Evolutionary conservation across 176 grass and related monocot genomes (phyloP).

Genomic region (Pontederia crassipes): DNA sequence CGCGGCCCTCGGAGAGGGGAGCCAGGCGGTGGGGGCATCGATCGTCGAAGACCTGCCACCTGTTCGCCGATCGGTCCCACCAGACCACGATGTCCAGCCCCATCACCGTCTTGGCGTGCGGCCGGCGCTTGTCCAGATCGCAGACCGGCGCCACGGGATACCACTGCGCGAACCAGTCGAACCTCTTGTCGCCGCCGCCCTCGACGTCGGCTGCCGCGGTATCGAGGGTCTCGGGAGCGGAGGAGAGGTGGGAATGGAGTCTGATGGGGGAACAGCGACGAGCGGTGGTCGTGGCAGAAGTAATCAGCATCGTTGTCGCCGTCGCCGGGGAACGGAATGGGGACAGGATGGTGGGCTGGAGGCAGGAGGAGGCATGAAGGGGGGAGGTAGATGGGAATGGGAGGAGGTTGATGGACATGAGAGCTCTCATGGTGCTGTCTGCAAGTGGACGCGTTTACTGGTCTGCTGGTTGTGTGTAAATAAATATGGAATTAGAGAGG

Average conservation of each 20-base stretch:
- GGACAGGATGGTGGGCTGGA: background rate
- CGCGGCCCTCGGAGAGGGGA: conserved; percentile 78
- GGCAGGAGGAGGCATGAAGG: background rate
- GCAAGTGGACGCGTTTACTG: no score
- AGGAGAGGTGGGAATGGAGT: background rate
- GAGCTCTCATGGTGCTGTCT: no score
- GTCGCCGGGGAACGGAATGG: no score
- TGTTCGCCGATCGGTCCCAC: conserved; percentile 45
- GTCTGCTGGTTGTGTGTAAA: no score
- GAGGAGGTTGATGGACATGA: no score
- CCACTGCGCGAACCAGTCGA: conserved; percentile 92
- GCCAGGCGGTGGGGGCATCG: conserved; percentile 76
- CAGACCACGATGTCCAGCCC: conserved; percentile 72
- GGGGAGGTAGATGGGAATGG: background rate
- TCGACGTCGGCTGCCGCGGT: conserved; percentile 9
- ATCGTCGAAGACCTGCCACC: conserved; percentile 88
- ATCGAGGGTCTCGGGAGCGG: background rate
- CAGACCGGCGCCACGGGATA: conserved; percentile 62
- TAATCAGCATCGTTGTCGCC: no score
- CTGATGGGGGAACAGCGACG: no score
- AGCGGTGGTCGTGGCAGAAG: no score
- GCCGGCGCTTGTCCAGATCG: conserved; percentile 76
- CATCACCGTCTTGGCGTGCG: conserved; percentile 75
- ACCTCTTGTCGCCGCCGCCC: conserved; percentile 14
- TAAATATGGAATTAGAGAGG: no score